These are phyloP conservation scores for Aspergillus sp. DNA, from an alignment of 2,329 filamentous ascomycete species.

Conservation along the genomic window DNA sequence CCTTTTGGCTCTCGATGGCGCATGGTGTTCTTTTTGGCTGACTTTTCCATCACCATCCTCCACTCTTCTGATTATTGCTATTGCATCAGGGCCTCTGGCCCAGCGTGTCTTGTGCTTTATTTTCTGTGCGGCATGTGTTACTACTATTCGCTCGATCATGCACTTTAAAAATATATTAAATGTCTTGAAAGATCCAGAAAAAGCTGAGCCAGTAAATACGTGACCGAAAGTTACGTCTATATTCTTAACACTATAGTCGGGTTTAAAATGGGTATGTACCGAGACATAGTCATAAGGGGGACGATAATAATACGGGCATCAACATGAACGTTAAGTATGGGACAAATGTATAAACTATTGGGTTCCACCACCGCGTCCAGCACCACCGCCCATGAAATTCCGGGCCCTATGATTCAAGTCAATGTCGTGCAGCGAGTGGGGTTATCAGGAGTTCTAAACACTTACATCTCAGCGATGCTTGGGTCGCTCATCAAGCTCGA, in stretches of 20 bases:
- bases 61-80: constrained; percentile 30
- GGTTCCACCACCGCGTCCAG: constrained; percentile 38
- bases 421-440: constrained; percentile 2
- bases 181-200: background rate
- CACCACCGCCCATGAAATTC: constrained; percentile 63
- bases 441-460: constrained; percentile 23
- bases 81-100: constrained; percentile 22
- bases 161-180: background rate
- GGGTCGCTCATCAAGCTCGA: constrained; percentile 87
- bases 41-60: constrained; percentile 20
- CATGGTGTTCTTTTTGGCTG: constrained; percentile 22
- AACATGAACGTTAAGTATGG: constrained; percentile 1
- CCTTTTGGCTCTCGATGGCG: constrained; percentile 14
- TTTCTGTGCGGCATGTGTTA: background rate
- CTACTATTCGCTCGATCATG: background rate
- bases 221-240: constrained; percentile 1
- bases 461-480: constrained; percentile 88
- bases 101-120: constrained; percentile 13
- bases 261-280: background rate
- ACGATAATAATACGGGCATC: background rate
- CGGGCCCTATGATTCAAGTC: constrained; percentile 52
- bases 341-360: constrained; percentile 9
- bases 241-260: constrained; percentile 8
- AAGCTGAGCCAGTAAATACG: background rate
- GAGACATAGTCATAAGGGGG: background rate